A percentile compares a stretch with the other conserved stretches of the same genome.
phyloP scores from a whole-genome alignment of 2,329 filamentous ascomycete genomes.

The Penicillium sp. region DNA sequence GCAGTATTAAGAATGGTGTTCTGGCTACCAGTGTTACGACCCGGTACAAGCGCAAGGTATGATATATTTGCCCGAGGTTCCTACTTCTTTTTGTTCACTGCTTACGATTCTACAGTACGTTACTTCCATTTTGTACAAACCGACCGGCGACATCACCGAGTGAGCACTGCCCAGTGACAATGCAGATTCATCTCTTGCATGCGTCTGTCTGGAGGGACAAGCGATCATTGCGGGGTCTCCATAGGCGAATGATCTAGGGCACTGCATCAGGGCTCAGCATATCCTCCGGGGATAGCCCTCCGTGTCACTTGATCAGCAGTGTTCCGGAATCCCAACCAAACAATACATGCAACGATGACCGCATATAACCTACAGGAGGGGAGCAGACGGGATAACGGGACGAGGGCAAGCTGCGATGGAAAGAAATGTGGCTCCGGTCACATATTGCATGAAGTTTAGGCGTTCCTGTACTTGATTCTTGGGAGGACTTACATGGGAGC shows the following conservation, averaged over 20 bases:
- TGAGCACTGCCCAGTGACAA: constrained; percentile 27
- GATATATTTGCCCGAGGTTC: neutral
- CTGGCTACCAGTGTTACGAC: constrained; percentile 95
- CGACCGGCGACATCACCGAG: constrained; percentile 60
- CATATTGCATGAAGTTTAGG: constrained; percentile 24
- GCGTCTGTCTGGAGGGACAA: neutral
- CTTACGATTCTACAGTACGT: constrained; percentile 67
- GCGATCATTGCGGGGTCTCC: neutral
- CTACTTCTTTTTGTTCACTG: constrained; percentile 2
- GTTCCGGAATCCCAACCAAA: neutral
- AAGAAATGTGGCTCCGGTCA: constrained; percentile 7
- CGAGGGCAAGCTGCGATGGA: neutral
- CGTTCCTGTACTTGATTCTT: constrained; percentile 17
- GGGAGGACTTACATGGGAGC: constrained; percentile 7
- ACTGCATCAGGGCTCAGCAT: neutral
- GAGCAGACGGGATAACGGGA: neutral
- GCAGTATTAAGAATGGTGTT: constrained; percentile 96
- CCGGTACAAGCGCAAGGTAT: constrained; percentile 86
- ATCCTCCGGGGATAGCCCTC: neutral
- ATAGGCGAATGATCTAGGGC: neutral
- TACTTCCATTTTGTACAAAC: constrained; percentile 97
- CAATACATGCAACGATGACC: neutral
- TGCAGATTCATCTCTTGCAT: neutral
- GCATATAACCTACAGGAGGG: neutral
- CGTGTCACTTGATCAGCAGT: neutral